Conservation (phyloP, 345 rosid genomes). For the Aquilaria malaccensis region DNA sequence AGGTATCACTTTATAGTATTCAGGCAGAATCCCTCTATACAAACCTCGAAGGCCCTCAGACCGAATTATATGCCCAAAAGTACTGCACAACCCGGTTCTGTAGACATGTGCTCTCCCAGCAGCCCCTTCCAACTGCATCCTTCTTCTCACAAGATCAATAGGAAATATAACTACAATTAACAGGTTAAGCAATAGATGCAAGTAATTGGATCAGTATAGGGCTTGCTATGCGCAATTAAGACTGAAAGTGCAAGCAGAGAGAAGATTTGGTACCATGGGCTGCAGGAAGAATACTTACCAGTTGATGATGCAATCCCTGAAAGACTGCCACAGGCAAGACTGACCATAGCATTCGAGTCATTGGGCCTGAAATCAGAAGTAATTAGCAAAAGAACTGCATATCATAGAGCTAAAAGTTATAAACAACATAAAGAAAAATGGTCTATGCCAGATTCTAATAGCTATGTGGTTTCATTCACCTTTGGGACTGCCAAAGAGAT, state of each 20-base stretch:
- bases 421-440: neutral
- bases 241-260: neutral
- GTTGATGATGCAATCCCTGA: slow-evolving; percentile 94
- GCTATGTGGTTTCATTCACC: slow-evolving; percentile 28
- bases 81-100: slow-evolving; percentile 61
- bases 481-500: slow-evolving; percentile 61
- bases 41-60: slow-evolving; percentile 77
- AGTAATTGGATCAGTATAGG: slow-evolving; percentile 4
- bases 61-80: slow-evolving; percentile 65
- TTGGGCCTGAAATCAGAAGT: slow-evolving; percentile 43
- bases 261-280: neutral
- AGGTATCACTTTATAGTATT: slow-evolving; percentile 94
- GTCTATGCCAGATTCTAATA: too few species aligned
- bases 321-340: slow-evolving; percentile 89
- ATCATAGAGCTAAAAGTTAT: slow-evolving; percentile 3
- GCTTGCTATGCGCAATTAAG: neutral
- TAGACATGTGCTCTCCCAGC: slow-evolving; percentile 87
- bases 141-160: slow-evolving; percentile 88
- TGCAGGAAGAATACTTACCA: slow-evolving; percentile 31
- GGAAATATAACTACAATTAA: slow-evolving; percentile 77
- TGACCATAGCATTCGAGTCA: slow-evolving; percentile 49
- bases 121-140: slow-evolving; percentile 96
- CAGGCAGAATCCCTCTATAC: slow-evolving; percentile 94
- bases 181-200: slow-evolving; percentile 3
- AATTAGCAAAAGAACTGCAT: neutral